Evolutionary conservation across 371 early-diverging fungal species (phyloP).

Genomic region (Rhizomucor miehei): DNA sequence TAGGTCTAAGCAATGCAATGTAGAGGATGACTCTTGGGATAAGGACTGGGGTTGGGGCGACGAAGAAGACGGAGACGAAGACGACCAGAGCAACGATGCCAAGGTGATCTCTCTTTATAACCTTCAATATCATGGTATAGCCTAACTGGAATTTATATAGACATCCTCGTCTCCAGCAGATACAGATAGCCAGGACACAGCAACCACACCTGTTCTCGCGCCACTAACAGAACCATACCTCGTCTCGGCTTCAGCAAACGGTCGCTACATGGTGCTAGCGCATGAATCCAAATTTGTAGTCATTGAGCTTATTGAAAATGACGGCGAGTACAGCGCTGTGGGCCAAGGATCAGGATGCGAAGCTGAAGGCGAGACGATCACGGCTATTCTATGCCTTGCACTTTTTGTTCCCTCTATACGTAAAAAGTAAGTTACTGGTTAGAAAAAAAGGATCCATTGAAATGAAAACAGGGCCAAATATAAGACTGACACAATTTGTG

Average conservation of each 20-base stretch:
- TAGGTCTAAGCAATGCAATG: background rate
- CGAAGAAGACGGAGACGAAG: slow-evolving; percentile 34
- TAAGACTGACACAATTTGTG: background rate
- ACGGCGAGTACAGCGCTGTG: slow-evolving; percentile 43
- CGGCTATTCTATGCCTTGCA: slow-evolving; percentile 53
- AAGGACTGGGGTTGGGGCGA: slow-evolving; percentile 43
- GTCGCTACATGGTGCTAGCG: slow-evolving; percentile 34
- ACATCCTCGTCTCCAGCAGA: no score
- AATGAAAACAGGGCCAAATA: background rate
- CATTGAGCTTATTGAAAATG: slow-evolving; percentile 30
- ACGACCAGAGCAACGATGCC: background rate
- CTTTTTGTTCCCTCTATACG: slow-evolving; percentile 55
- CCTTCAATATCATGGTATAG: no score
- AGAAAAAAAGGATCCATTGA: background rate
- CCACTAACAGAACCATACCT: slow-evolving; percentile 28
- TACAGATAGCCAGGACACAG: no score
- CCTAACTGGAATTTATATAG: no score
- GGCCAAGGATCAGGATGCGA: slow-evolving; percentile 59
- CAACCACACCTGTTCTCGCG: no score
- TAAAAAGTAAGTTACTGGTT: slow-evolving; percentile 34
- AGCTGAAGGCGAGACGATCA: slow-evolving; percentile 48
- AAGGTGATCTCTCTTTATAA: no score
- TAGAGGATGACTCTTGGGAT: slow-evolving; percentile 39
- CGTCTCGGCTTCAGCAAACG: slow-evolving; percentile 37
- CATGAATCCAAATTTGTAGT: slow-evolving; percentile 44